Percentiles rank a stretch among this genome's conserved stretches.
Conservation (phyloP, 345 rosid species). For the Camelina neglecta region DNA sequence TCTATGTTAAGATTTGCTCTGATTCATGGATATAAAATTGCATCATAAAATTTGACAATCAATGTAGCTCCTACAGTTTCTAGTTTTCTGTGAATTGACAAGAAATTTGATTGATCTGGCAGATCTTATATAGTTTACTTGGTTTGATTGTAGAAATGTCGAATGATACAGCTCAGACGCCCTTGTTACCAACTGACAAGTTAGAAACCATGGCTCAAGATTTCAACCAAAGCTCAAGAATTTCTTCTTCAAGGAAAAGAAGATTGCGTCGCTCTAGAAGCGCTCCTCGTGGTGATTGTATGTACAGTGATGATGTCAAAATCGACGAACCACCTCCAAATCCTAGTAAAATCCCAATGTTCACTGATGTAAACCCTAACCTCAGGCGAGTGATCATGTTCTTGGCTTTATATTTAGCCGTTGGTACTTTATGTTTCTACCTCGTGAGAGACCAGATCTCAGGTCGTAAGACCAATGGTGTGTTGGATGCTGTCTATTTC, state of each 20-base stretch:
- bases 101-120: constrained; percentile 19
- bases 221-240: constrained; percentile 36
- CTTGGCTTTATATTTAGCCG: constrained; percentile 56
- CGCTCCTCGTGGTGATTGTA: constrained; percentile 66
- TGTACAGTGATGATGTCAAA: constrained; percentile 34
- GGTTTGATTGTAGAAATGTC: constrained; percentile 52
- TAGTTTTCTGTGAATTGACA: background rate
- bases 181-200: constrained; percentile 55
- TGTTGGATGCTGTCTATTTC: constrained; percentile 77
- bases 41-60: too few species aligned
- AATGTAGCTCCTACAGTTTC: too few species aligned
- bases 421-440: constrained; percentile 70
- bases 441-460: constrained; percentile 53
- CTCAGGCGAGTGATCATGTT: constrained; percentile 48
- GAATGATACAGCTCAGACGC: constrained; percentile 49
- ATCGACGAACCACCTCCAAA: constrained; percentile 40
- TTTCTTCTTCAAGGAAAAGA: constrained; percentile 46
- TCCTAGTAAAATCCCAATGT: constrained; percentile 44
- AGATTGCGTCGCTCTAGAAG: constrained; percentile 66
- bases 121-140: background rate
- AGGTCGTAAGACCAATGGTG: constrained; percentile 68
- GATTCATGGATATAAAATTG: too few species aligned
- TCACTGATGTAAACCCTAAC: constrained; percentile 54
- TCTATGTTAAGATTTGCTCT: too few species aligned
- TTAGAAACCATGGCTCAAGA: constrained; percentile 39